Conservation (phyloP, 2,329 filamentous ascomycete species). For the Coleophoma cylindrospora region DNA sequence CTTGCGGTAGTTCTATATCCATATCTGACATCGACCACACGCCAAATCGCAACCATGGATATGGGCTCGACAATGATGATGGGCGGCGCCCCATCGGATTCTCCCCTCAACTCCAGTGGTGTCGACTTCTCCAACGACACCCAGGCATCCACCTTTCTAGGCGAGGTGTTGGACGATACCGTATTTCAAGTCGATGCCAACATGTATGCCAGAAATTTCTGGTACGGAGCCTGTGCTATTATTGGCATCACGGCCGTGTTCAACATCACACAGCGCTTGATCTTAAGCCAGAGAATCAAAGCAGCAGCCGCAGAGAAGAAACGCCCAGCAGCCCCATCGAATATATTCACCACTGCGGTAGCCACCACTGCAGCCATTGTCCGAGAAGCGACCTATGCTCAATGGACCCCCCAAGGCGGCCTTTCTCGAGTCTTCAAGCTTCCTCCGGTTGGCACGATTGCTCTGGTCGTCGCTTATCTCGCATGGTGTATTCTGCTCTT, state of each 20-base stretch:
- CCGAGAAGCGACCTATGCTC: constrained; percentile 28
- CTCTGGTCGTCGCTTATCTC: constrained; percentile 30
- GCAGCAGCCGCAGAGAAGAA: constrained; percentile 26
- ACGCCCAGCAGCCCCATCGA: constrained; percentile 25
- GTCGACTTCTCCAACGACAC: constrained; percentile 31
- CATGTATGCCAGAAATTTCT: constrained; percentile 30
- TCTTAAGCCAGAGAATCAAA: constrained; percentile 20
- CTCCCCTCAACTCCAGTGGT: constrained; percentile 25
- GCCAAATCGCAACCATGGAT: constrained; percentile 7
- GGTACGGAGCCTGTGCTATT: constrained; percentile 31
- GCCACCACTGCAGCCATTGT: constrained; percentile 27
- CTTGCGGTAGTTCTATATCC: no score
- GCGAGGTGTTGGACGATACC: constrained; percentile 29
- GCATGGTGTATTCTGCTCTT: constrained; percentile 32
- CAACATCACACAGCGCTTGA: constrained; percentile 18
- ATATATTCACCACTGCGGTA: constrained; percentile 14
- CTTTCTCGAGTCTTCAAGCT: constrained; percentile 13
- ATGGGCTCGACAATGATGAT: constrained; percentile 13
- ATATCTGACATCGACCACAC: neutral
- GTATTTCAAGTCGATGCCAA: constrained; percentile 29
- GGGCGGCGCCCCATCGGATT: constrained; percentile 15
- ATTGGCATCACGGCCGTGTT: constrained; percentile 26
- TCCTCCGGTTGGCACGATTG: constrained; percentile 28
- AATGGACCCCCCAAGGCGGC: constrained; percentile 19
- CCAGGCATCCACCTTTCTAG: constrained; percentile 29